A percentile compares a stretch with the other conserved stretches of the same genome.
phyloP scores from a whole-genome alignment of 176 grass and related monocot genomes.

The Eragrostis nindensis region DNA sequence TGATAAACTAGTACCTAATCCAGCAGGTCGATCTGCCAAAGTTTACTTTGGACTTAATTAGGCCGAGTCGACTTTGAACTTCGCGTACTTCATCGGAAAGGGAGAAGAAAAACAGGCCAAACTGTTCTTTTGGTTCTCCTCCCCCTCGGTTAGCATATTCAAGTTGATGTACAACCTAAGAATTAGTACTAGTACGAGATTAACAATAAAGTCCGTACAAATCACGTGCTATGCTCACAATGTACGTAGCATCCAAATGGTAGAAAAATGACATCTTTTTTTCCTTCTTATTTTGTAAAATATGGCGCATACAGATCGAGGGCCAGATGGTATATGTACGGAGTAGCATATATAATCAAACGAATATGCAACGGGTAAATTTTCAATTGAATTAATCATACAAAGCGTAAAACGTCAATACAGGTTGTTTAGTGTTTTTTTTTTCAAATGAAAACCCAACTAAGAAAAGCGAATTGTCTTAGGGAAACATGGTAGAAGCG shows the following conservation, averaged over 20 bases:
- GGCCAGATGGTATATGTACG: no score
- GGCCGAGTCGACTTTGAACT: not conserved
- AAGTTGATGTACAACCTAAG: not conserved
- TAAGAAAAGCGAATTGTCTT: no score
- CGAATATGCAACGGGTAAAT: not conserved
- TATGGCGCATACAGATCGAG: not conserved
- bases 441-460: no score
- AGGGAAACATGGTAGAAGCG: no score
- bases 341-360: not conserved
- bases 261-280: not conserved
- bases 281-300: not conserved
- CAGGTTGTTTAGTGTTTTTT: no score
- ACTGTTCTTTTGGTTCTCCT: not conserved
- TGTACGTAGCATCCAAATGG: not conserved
- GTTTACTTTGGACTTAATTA: conserved; percentile 1
- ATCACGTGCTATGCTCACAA: not conserved
- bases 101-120: not conserved
- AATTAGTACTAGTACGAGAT: not conserved
- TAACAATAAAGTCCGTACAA: not conserved
- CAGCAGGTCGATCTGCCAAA: not conserved
- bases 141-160: not conserved
- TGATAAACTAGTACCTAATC: not conserved
- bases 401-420: no score
- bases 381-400: no score
- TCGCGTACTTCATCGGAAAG: not conserved